Conservation (phyloP, 139 green algal species). For the Tetraselmis striata region DNA sequence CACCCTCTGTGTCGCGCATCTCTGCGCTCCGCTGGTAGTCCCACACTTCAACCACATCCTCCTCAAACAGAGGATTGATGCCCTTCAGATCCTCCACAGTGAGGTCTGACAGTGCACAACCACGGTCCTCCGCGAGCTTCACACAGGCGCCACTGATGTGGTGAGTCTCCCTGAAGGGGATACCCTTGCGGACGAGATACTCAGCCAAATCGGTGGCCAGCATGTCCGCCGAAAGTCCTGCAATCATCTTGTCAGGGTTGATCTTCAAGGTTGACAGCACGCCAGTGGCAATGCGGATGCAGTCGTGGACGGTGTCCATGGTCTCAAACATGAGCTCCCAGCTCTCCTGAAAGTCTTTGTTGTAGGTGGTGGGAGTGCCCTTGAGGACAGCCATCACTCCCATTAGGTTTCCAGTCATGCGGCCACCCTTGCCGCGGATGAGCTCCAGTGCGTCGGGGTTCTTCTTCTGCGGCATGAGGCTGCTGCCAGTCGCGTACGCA, state of each 20-base stretch:
- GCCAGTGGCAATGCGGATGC: conserved; percentile 85
- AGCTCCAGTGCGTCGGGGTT: conserved; percentile 98
- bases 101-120: conserved; percentile 65
- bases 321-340: conserved; percentile 94
- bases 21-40: conserved; percentile 78
- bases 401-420: conserved; percentile 79
- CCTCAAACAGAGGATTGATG: conserved; percentile 82
- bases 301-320: conserved; percentile 83
- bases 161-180: conserved; percentile 92
- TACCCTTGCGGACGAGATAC: conserved; percentile 97
- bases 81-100: conserved; percentile 65
- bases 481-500: conserved; percentile 89
- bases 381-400: conserved; percentile 88
- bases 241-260: conserved; percentile 74
- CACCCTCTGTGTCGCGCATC: conserved; percentile 88
- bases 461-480: conserved; percentile 99
- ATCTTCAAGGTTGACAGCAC: conserved; percentile 87
- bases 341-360: conserved; percentile 95
- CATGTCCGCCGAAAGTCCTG: conserved; percentile 87
- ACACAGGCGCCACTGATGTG: conserved; percentile 88
- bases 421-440: conserved; percentile 70
- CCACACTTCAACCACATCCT: conserved; percentile 85
- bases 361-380: conserved; percentile 95
- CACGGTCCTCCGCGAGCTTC: conserved; percentile 82
- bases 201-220: conserved; percentile 97